These are phyloP conservation scores for Phlyctochytrium planicorne DNA, from an alignment of 192 early-diverging fungal genomes.

Conservation along the genomic window DNA sequence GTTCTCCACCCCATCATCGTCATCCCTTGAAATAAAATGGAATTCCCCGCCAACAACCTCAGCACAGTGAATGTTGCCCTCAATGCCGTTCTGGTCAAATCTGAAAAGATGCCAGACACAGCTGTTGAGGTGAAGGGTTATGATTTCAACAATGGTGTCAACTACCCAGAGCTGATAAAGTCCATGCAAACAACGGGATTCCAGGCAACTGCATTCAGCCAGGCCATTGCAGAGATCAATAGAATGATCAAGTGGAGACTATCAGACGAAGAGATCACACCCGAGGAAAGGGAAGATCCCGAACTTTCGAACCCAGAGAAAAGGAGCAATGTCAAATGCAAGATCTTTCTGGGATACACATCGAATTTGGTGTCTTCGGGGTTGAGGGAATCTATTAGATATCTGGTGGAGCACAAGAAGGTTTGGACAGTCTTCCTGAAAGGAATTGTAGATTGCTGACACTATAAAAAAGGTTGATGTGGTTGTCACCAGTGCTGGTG, in stretches of 20 bases:
- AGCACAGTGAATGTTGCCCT: background rate
- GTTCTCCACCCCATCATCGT: too few species aligned
- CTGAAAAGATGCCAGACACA: conserved; percentile 67
- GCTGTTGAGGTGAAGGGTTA: conserved; percentile 74
- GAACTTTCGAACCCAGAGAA: conserved; percentile 54
- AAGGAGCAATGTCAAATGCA: conserved; percentile 77
- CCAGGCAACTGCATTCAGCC: conserved; percentile 86
- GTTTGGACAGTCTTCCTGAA: conserved; percentile 29
- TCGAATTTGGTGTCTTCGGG: conserved; percentile 97
- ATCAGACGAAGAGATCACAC: conserved; percentile 76
- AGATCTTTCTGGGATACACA: conserved; percentile 97
- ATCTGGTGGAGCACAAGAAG: conserved; percentile 83
- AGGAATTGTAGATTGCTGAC: background rate
- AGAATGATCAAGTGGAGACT: conserved; percentile 86
- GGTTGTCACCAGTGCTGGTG: conserved; percentile 91
- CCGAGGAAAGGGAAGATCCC: conserved; percentile 56
- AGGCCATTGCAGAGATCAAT: conserved; percentile 89
- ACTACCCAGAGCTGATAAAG: conserved; percentile 69
- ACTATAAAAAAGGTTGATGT: conserved; percentile 61
- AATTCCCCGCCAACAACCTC: background rate
- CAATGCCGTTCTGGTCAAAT: conserved; percentile 23
- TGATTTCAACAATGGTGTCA: conserved; percentile 87
- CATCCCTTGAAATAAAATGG: too few species aligned
- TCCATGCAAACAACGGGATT: conserved; percentile 84
- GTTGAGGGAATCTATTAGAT: conserved; percentile 86